Evolutionary conservation across 257 asterid species (phyloP).

Genomic region (Anisodus tanguticus): DNA sequence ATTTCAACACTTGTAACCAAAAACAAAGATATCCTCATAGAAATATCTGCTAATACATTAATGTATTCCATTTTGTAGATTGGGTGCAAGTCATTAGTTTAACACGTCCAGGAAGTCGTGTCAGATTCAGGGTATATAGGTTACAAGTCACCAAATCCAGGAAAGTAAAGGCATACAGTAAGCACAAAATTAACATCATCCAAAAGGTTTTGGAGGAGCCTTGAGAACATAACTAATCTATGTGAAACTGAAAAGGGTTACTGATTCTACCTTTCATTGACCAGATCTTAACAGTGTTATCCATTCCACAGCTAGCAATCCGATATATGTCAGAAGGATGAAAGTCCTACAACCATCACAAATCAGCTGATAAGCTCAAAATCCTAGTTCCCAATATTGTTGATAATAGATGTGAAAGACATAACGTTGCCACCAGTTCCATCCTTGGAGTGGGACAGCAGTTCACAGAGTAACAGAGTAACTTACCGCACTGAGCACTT

Average conservation of each 20-base stretch:
- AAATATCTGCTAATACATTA: constrained; percentile 2
- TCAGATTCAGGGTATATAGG: not conserved
- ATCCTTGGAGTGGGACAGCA: constrained; percentile 15
- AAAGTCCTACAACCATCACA: constrained; percentile 68
- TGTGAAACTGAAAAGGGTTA: not conserved
- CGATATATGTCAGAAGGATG: constrained; percentile 94
- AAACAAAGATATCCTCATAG: constrained; percentile 17
- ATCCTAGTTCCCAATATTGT: not conserved
- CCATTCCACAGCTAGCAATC: constrained; percentile 99
- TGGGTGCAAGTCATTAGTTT: not conserved
- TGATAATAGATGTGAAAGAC: not conserved
- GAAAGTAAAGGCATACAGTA: not conserved
- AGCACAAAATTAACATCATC: not conserved
- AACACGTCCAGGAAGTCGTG: not conserved
- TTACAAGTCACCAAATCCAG: not conserved
- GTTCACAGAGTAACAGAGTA: not conserved
- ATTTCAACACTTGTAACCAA: constrained; percentile 9
- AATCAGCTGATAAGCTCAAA: constrained; percentile 32
- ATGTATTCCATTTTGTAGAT: not conserved
- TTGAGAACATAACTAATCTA: constrained; percentile 5
- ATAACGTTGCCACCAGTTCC: not conserved
- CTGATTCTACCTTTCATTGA: constrained; percentile 80
- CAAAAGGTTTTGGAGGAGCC: not conserved
- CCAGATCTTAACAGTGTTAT: constrained; percentile 95
- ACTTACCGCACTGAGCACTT: constrained; percentile 96